Percentiles rank a stretch among this genome's conserved stretches.
Conservation (phyloP, 352 stramenopile genomes). For the Phytophthora crassamura region DNA sequence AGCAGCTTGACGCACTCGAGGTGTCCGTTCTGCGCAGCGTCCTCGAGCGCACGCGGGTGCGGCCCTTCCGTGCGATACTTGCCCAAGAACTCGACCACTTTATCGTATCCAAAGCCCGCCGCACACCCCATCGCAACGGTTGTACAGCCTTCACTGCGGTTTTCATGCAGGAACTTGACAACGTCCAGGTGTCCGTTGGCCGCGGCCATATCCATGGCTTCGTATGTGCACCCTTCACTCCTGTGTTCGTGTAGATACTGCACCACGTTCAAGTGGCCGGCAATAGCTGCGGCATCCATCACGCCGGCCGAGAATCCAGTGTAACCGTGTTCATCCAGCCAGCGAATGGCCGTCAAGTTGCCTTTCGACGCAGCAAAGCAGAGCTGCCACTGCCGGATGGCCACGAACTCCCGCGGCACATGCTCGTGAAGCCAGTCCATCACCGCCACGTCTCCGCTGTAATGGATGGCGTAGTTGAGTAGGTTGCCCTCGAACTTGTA, state of each 20-base stretch:
- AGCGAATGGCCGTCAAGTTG: conserved; percentile 32
- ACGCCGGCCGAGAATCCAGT: conserved; percentile 29
- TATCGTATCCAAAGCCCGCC: conserved; percentile 29
- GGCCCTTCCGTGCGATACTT: conserved; percentile 41
- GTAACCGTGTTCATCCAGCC: conserved; percentile 34
- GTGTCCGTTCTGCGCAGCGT: conserved; percentile 43
- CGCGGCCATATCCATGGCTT: conserved; percentile 48
- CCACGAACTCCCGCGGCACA: conserved; percentile 29
- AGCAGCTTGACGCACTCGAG: conserved; percentile 31
- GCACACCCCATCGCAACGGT: conserved; percentile 42
- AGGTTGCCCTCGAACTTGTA: conserved; percentile 45
- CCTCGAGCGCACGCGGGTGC: conserved; percentile 40
- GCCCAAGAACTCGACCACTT: conserved; percentile 39
- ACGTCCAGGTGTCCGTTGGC: conserved; percentile 39
- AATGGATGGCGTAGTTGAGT: conserved; percentile 37
- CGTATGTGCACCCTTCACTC: conserved; percentile 31
- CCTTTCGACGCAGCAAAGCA: conserved; percentile 39
- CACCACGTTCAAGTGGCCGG: conserved; percentile 34
- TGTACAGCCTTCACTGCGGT: conserved; percentile 37
- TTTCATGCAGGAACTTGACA: conserved; percentile 40
- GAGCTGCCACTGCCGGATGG: conserved; percentile 37
- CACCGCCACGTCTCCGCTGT: conserved; percentile 25
- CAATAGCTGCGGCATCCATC: conserved; percentile 39
- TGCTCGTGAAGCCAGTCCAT: conserved; percentile 37
- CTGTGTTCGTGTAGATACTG: conserved; percentile 38